Percentiles rank a stretch among this genome's conserved stretches.
Conservation (phyloP, 1,284 basidiomycete species). For the Limonomyces culmigenus region DNA sequence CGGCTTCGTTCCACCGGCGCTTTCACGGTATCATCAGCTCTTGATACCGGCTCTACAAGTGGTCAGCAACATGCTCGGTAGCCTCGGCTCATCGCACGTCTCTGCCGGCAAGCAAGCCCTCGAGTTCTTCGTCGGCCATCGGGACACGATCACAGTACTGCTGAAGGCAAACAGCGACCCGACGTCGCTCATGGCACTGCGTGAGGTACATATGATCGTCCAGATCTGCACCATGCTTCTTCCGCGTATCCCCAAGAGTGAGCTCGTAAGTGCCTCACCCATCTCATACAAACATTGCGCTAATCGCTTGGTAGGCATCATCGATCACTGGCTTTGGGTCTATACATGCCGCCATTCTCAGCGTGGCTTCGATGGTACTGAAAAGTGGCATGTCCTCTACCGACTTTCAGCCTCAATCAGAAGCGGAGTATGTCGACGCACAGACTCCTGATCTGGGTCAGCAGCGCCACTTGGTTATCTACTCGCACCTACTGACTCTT, state of each 20-base stretch:
- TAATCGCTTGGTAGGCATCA: constrained; percentile 23
- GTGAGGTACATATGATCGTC: constrained; percentile 66
- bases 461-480: constrained; percentile 6
- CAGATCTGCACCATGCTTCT: constrained; percentile 50
- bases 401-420: constrained; percentile 50
- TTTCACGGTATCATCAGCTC: constrained; percentile 80
- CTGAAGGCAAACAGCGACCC: constrained; percentile 56
- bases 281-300: background rate
- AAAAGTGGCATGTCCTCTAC: background rate
- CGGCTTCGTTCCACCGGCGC: constrained; percentile 74
- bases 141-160: constrained; percentile 65
- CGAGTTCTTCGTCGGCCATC: constrained; percentile 63
- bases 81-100: constrained; percentile 45
- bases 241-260: constrained; percentile 54
- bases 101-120: constrained; percentile 35
- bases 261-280: constrained; percentile 38
- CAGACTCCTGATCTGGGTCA: constrained; percentile 35
- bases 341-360: constrained; percentile 68
- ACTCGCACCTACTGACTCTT: background rate
- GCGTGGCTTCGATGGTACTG: constrained; percentile 64
- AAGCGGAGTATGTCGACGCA: constrained; percentile 46
- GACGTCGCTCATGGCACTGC: constrained; percentile 46
- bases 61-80: constrained; percentile 51
- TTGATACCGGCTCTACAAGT: constrained; percentile 77
- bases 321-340: constrained; percentile 65